Conservation (phyloP, 2,329 filamentous ascomycete genomes). For the Proliferodiscus dingleyae region DNA sequence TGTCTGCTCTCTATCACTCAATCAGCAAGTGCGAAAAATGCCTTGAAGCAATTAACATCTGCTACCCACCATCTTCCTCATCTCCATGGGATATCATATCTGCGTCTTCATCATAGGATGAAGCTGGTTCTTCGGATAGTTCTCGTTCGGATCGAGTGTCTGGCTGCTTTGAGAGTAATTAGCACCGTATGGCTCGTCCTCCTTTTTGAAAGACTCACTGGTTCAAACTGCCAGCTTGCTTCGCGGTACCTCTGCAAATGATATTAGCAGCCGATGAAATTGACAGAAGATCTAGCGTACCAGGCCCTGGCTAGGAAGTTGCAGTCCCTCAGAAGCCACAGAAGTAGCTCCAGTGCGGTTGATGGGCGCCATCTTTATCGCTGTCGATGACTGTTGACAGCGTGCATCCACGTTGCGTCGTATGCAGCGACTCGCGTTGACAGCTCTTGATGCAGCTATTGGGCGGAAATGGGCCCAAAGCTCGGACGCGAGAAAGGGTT, state of each 20-base stretch:
- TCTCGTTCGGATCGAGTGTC: conserved; percentile 28
- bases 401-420: neutral
- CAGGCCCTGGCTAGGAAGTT: conserved; percentile 11
- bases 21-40: too few species aligned
- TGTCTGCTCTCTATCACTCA: conserved; percentile 17
- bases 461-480: neutral
- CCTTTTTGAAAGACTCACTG: conserved; percentile 20
- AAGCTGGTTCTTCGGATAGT: conserved; percentile 28
- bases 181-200: too few species aligned
- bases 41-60: neutral
- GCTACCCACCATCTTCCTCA: conserved; percentile 25
- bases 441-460: conserved; percentile 4
- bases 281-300: conserved; percentile 8
- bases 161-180: conserved; percentile 19
- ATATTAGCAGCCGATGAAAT: conserved; percentile 13
- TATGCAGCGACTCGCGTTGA: too few species aligned
- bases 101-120: conserved; percentile 33
- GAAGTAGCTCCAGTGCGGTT: conserved; percentile 22
- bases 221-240: conserved; percentile 29
- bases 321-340: conserved; percentile 16
- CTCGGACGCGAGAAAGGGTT: neutral
- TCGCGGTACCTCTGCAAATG: conserved; percentile 26
- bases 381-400: neutral
- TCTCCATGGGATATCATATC: conserved; percentile 30
- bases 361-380: conserved; percentile 29